phyloP scores from a whole-genome alignment of 2,329 filamentous ascomycete species.

The Alternaria panax region DNA sequence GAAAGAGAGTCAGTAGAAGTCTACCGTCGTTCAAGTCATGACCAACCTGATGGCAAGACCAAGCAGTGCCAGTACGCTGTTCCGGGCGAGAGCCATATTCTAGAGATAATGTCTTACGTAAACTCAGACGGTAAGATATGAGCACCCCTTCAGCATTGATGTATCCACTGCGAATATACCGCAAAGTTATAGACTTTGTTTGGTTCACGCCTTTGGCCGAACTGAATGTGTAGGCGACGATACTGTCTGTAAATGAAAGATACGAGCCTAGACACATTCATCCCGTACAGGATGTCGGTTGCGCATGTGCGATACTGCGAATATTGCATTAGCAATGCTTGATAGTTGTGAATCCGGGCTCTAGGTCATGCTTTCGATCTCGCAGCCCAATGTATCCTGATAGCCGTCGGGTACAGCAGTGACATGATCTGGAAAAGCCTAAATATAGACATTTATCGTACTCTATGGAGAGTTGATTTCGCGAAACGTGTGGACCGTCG shows the following conservation, averaged over 20 bases:
- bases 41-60: constrained; percentile 36
- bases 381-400: constrained; percentile 28
- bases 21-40: background rate
- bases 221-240: constrained; percentile 21
- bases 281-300: constrained; percentile 22
- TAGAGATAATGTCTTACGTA: constrained; percentile 3
- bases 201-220: constrained; percentile 18
- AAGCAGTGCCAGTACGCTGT: constrained; percentile 35
- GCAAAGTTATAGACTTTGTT: constrained; percentile 38
- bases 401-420: constrained; percentile 26
- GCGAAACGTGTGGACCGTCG: constrained; percentile 22
- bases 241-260: constrained; percentile 46
- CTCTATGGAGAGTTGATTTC: constrained; percentile 27
- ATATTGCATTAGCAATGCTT: constrained; percentile 28
- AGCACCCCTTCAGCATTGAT: constrained; percentile 13
- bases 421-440: constrained; percentile 35
- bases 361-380: constrained; percentile 32
- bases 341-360: constrained; percentile 31
- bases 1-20: constrained; percentile 7
- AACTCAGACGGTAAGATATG: constrained; percentile 3
- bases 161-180: constrained; percentile 9
- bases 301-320: constrained; percentile 31
- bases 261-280: constrained; percentile 33
- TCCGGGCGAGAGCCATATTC: constrained; percentile 36
- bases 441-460: constrained; percentile 18